Evolutionary conservation across 2,329 filamentous ascomycete genomes (phyloP).

Genomic region (Botrytis porri): DNA sequence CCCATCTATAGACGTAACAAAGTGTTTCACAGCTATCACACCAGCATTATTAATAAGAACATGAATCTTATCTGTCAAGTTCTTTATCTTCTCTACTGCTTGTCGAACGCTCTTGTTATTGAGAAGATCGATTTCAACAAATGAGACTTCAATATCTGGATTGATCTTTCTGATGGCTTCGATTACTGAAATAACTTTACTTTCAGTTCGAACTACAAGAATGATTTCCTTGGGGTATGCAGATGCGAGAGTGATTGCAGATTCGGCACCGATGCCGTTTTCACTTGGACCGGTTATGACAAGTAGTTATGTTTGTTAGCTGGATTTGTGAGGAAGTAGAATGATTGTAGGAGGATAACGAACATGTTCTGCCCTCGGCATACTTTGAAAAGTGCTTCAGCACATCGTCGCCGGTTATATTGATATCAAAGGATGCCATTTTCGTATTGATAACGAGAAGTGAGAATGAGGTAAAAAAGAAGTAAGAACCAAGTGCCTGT

Average conservation of each 20-base stretch:
- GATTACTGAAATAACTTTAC: conserved; percentile 26
- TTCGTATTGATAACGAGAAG: neutral
- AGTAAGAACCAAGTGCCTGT: neutral
- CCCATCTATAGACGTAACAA: conserved; percentile 20
- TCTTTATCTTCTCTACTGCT: conserved; percentile 41
- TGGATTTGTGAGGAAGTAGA: neutral
- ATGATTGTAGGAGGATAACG: neutral
- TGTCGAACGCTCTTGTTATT: conserved; percentile 42
- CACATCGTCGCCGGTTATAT: neutral
- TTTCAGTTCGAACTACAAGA: conserved; percentile 24
- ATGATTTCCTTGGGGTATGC: conserved; percentile 25
- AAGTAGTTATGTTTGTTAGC: neutral
- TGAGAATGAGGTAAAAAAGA: neutral
- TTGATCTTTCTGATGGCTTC: conserved; percentile 21
- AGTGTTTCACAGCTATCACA: neutral
- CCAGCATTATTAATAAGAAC: conserved; percentile 38
- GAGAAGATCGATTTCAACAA: conserved; percentile 39
- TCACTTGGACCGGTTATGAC: conserved; percentile 27
- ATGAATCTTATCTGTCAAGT: conserved; percentile 38
- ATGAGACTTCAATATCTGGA: conserved; percentile 20
- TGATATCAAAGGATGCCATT: neutral
- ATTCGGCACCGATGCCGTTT: conserved; percentile 25
- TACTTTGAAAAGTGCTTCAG: neutral
- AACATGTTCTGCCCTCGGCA: neutral
- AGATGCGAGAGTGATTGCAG: conserved; percentile 29